These are phyloP conservation scores for Lactarius psammicola DNA, from an alignment of 768 basidiomycete genomes.

Conservation along the genomic window DNA sequence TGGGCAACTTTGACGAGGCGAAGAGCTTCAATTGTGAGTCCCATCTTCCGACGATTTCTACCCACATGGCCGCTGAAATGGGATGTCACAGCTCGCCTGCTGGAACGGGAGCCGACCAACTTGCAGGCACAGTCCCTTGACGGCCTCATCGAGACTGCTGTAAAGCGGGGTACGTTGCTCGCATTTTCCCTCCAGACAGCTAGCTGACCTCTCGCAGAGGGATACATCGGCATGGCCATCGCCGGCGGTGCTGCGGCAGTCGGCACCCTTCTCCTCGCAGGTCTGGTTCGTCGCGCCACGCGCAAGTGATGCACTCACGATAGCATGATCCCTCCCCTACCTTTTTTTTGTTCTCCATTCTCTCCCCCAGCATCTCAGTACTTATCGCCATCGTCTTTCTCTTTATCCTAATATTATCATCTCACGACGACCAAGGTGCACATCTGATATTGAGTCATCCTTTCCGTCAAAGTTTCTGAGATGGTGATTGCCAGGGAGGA, in stretches of 20 bases:
- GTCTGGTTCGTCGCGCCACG: slow-evolving; percentile 80
- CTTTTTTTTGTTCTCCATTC: not conserved
- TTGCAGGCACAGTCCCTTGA: slow-evolving; percentile 86
- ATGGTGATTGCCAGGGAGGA: not conserved
- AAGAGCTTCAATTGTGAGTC: slow-evolving; percentile 88
- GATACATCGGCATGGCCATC: slow-evolving; percentile 98
- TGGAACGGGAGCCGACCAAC: slow-evolving; percentile 92
- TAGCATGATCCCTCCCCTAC: not conserved
- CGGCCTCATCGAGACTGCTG: slow-evolving; percentile 81
- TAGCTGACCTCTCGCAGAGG: slow-evolving; percentile 54
- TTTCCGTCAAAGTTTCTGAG: not conserved
- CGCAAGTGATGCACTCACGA: slow-evolving; percentile 39
- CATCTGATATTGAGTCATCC: not conserved
- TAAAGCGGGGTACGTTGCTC: slow-evolving; percentile 66
- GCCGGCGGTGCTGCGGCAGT: slow-evolving; percentile 88
- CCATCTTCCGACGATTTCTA: not conserved
- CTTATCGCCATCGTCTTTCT: slow-evolving; percentile 9
- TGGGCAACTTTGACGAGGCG: slow-evolving; percentile 92
- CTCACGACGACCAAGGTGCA: slow-evolving; percentile 7
- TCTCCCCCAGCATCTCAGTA: slow-evolving; percentile 14
- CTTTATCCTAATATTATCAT: slow-evolving; percentile 15
- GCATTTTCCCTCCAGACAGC: slow-evolving; percentile 1
- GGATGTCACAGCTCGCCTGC: slow-evolving; percentile 59
- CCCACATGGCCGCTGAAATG: not conserved
- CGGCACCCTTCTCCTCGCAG: slow-evolving; percentile 69